Evolutionary conservation across 1,284 basidiomycete genomes (phyloP).

Genomic region (Pascua guehoae): DNA sequence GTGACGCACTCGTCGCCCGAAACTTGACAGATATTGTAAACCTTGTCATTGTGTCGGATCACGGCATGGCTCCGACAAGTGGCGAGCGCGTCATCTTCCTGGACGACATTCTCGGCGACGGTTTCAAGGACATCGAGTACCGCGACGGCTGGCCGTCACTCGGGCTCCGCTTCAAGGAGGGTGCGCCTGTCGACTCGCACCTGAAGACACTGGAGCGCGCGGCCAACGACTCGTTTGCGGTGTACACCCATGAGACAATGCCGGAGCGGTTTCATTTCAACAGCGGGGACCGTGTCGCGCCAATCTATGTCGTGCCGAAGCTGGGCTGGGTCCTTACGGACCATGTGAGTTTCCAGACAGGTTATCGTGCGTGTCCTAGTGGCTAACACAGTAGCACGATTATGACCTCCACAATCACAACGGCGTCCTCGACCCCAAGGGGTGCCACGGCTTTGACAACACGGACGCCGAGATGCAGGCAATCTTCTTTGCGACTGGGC

Average conservation of each 20-base stretch:
- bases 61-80: conserved; percentile 86
- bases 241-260: conserved; percentile 77
- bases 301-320: conserved; percentile 77
- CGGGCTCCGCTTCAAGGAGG: conserved; percentile 9
- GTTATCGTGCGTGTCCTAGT: neutral
- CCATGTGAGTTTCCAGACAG: conserved; percentile 24
- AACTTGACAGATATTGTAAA: conserved; percentile 80
- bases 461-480: conserved; percentile 72
- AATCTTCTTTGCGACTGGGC: conserved; percentile 66
- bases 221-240: conserved; percentile 62
- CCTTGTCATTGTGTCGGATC: conserved; percentile 84
- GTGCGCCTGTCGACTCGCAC: neutral
- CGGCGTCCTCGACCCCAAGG: conserved; percentile 5
- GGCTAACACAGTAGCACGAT: conserved; percentile 48
- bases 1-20: conserved; percentile 61
- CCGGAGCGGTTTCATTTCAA: conserved; percentile 73
- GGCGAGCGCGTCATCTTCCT: conserved; percentile 71
- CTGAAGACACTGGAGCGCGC: conserved; percentile 51
- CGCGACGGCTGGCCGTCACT: conserved; percentile 58
- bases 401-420: neutral
- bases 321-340: conserved; percentile 70
- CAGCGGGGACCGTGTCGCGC: conserved; percentile 69
- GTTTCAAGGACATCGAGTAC: conserved; percentile 61
- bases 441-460: conserved; percentile 57
- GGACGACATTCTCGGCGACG: conserved; percentile 77